Evolutionary conservation across 805 yeast species (phyloP).

Genomic region (Kuraishia capsulata): DNA sequence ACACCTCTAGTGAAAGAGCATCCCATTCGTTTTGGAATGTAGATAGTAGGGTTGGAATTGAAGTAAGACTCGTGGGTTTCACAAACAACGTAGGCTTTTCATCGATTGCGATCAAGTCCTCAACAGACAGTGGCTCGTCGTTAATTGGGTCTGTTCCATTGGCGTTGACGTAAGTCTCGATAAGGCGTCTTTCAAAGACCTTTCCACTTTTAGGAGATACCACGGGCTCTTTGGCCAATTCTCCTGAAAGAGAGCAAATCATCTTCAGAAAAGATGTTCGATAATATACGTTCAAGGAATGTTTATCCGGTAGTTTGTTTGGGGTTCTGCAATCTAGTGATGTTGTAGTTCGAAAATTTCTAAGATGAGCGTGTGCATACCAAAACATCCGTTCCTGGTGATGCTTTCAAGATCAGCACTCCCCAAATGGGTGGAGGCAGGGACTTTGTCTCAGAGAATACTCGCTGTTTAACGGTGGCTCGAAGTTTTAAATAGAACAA

Average conservation of each 20-base stretch:
- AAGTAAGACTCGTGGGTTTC: constrained; percentile 40
- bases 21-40: constrained; percentile 88
- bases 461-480: too few species aligned
- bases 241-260: constrained; percentile 50
- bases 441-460: too few species aligned
- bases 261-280: constrained; percentile 7
- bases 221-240: constrained; percentile 61
- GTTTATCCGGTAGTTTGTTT: too few species aligned
- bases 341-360: too few species aligned
- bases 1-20: constrained; percentile 71
- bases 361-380: too few species aligned
- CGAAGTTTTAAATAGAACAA: too few species aligned
- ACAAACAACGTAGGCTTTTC: constrained; percentile 20
- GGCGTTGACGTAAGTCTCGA: constrained; percentile 54
- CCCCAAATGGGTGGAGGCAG: too few species aligned
- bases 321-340: too few species aligned
- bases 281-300: too few species aligned
- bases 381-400: too few species aligned
- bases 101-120: constrained; percentile 43
- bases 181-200: constrained; percentile 56
- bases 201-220: constrained; percentile 63
- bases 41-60: constrained; percentile 72
- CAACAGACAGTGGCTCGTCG: constrained; percentile 46
- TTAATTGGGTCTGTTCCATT: constrained; percentile 71
- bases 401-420: too few species aligned